These are phyloP conservation scores for Alternaria rosae DNA, from an alignment of 2,329 filamentous ascomycete species.

Conservation along the genomic window DNA sequence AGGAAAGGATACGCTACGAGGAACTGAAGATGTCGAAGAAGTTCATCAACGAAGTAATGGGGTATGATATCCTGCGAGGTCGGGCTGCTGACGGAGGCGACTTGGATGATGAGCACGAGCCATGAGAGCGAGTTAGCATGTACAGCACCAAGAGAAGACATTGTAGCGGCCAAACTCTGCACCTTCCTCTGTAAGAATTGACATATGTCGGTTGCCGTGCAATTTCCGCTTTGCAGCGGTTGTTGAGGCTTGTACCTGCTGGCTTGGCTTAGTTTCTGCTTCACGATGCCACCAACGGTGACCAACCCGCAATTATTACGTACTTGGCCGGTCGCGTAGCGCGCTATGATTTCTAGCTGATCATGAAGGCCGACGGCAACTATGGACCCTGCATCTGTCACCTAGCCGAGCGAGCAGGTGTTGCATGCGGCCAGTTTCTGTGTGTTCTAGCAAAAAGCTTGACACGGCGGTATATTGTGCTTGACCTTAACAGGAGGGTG, in stretches of 20 bases:
- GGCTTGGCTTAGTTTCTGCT: conserved; percentile 21
- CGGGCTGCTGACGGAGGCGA: conserved; percentile 35
- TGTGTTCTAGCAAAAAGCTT: conserved; percentile 10
- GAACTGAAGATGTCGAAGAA: conserved; percentile 38
- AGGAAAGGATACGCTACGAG: conserved; percentile 37
- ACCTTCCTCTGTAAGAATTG: conserved; percentile 1
- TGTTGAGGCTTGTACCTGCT: conserved; percentile 19
- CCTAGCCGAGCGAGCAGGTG: not conserved
- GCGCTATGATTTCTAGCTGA: conserved; percentile 21
- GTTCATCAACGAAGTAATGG: conserved; percentile 48
- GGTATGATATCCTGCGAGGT: conserved; percentile 46
- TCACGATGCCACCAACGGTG: conserved; percentile 22
- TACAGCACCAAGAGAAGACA: not conserved
- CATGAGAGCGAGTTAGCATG: conserved; percentile 8
- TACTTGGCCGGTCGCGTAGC: conserved; percentile 23
- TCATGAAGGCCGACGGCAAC: conserved; percentile 23
- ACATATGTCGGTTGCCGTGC: conserved; percentile 18
- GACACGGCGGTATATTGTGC: conserved; percentile 10
- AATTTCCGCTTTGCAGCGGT: conserved; percentile 21
- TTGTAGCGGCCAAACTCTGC: conserved; percentile 6
- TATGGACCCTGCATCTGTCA: conserved; percentile 14
- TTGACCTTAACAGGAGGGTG: conserved; percentile 21
- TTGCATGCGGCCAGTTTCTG: conserved; percentile 13
- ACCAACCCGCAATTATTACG: conserved; percentile 27
- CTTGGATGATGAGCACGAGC: conserved; percentile 32